Evolutionary conservation across 495 filamentous ascomycete species (phyloP).

Genomic region (Penicillium soppii): DNA sequence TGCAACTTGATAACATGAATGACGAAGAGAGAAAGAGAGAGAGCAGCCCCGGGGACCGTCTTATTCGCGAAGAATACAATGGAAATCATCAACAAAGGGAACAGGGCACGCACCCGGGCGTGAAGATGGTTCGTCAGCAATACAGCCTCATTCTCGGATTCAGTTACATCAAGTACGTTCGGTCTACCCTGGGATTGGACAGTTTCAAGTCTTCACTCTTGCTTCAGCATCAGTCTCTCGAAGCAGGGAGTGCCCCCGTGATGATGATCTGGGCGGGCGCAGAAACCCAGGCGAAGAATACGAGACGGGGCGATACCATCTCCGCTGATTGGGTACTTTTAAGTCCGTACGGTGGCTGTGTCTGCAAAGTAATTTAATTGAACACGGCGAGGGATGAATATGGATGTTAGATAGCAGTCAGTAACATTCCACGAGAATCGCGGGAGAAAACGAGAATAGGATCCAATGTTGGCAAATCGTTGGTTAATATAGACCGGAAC

Average conservation of each 20-base stretch:
- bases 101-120: slow-evolving; percentile 3
- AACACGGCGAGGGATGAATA: not conserved
- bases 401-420: too few species aligned
- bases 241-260: slow-evolving; percentile 12
- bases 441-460: not conserved
- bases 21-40: not conserved
- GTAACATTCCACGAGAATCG: too few species aligned
- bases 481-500: not conserved
- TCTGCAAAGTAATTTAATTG: not conserved
- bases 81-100: not conserved
- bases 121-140: slow-evolving; percentile 17
- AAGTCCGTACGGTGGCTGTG: slow-evolving; percentile 16
- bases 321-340: slow-evolving; percentile 17
- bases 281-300: slow-evolving; percentile 15
- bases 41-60: not conserved
- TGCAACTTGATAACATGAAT: not conserved
- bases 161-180: too few species aligned
- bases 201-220: not conserved
- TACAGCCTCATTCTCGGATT: slow-evolving; percentile 2
- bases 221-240: not conserved
- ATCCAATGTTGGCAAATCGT: too few species aligned
- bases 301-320: slow-evolving; percentile 11
- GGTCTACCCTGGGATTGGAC: slow-evolving; percentile 10
- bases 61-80: not conserved
- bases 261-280: slow-evolving; percentile 5